Evolutionary conservation across 495 filamentous ascomycete species (phyloP), one percentile per base, ranked within the genome.

Genomic region (Xylona heveae): DNA sequence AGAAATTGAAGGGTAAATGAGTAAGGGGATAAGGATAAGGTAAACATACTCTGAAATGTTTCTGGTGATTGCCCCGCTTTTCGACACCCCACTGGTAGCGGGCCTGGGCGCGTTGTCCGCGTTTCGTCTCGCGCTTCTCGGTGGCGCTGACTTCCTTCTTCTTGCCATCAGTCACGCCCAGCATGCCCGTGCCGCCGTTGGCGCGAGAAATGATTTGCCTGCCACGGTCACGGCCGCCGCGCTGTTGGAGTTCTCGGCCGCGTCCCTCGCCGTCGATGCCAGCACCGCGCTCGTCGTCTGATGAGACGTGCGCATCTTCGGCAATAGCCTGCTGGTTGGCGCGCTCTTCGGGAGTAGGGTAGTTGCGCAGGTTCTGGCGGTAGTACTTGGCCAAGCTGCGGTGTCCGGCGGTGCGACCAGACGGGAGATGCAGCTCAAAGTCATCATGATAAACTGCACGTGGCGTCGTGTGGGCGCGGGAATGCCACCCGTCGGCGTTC

Each of bases 351-450:
- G 45, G 31, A 25, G 36, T 38, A 3, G 78, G 79, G 53, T 90
- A 66, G 50, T 61, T 75, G 57, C 79, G 74, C 21, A 95, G 58
- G 53, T 95, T 94, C 56, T 97, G 88, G 30, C 81, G 76, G 53
- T 70, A 97, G 53, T 92, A 94, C 32, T 62, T 66, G 38, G 75
- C 71, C 10, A 91, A 57, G 5, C 78, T 83, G 33, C 88, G 70
- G 49, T 95, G 90, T 25, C 88, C 88, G 22, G 82, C 83, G n/a
- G 74, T 74, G 35, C 74, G 68, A 20, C 88, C 88, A 12, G 74
- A 78, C 2, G 85, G 85, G n/a, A 97, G 68, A 47, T 95, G 80
- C 12, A 97, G 64, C 51, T 95, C 90, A 44, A 77, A 81, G 17
- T 95, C 88, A 36, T 81, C 75, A 42, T 85, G 71, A 51, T 80